phyloP scores from a whole-genome alignment of 306 rosid species.

The Trichosanthes cucumerina region DNA sequence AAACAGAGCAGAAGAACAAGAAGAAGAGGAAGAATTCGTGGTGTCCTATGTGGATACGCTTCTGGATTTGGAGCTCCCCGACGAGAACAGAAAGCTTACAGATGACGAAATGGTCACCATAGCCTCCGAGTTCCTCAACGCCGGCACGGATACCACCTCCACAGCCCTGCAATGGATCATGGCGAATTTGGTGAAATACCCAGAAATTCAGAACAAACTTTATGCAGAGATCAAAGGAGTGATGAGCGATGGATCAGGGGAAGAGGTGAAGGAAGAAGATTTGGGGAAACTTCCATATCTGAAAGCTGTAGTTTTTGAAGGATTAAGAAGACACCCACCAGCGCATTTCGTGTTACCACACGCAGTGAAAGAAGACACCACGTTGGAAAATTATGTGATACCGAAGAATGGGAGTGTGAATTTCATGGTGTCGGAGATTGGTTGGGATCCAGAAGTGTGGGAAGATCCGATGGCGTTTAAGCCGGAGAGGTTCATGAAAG shows the following conservation, averaged over 20 bases:
- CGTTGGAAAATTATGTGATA: conserved; percentile 28
- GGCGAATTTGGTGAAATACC: conserved; percentile 45
- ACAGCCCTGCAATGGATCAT: conserved; percentile 32
- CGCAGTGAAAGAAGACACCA: conserved; percentile 29
- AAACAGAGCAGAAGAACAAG: conserved; percentile 7
- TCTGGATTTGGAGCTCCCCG: conserved; percentile 23
- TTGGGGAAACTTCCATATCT: conserved; percentile 38
- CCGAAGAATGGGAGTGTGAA: conserved; percentile 41
- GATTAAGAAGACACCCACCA: conserved; percentile 37
- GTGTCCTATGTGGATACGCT: conserved; percentile 35
- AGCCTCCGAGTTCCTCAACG: conserved; percentile 32
- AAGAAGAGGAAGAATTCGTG: background rate
- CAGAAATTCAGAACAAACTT: conserved; percentile 30
- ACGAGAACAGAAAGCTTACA: conserved; percentile 9
- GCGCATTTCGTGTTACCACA: conserved; percentile 43
- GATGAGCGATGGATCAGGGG: conserved; percentile 5
- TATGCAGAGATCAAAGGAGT: conserved; percentile 29
- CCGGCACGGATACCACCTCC: conserved; percentile 41
- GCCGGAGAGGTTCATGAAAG: conserved; percentile 39
- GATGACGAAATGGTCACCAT: conserved; percentile 40
- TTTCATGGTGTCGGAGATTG: conserved; percentile 39
- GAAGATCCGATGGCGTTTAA: conserved; percentile 51
- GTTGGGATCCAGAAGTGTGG: conserved; percentile 49
- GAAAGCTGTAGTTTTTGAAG: conserved; percentile 38
- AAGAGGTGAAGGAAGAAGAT: conserved; percentile 33